A percentile compares a stretch with the other conserved stretches of the same genome.
These are phyloP conservation scores for Liquidambar formosana DNA, from an alignment of 164 flowering plant species.

Conservation along the genomic window DNA sequence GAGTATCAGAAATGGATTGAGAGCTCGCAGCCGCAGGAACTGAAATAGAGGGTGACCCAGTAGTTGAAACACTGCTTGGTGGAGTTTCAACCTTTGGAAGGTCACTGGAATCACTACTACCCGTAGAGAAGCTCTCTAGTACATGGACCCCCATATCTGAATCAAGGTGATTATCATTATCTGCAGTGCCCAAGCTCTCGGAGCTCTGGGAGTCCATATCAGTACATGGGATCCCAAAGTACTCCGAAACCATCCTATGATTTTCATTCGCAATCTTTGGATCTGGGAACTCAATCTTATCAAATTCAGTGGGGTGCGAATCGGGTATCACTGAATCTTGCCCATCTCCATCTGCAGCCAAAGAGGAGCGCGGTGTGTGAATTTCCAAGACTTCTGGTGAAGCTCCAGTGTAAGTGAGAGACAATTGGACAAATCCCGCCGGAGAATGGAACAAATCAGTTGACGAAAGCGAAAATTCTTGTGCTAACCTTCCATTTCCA, in stretches of 20 bases:
- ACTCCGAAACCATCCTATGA: conserved; percentile 84
- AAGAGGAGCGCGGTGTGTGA: conserved; percentile 25
- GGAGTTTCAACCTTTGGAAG: conserved; percentile 54
- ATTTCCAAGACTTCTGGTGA: conserved; percentile 72
- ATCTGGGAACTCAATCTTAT: conserved; percentile 94
- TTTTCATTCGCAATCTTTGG: conserved; percentile 76
- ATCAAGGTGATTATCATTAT: conserved; percentile 33
- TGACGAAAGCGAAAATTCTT: conserved; percentile 89
- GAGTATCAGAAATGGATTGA: conserved; percentile 41
- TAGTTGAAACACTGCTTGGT: conserved; percentile 59
- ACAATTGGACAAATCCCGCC: conserved; percentile 78
- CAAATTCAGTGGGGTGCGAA: conserved; percentile 45
- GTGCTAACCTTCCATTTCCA: conserved; percentile 57
- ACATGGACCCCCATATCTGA: conserved; percentile 28
- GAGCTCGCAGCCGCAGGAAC: conserved; percentile 43
- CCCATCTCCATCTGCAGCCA: conserved; percentile 20
- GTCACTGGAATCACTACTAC: conserved; percentile 27
- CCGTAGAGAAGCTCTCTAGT: conserved; percentile 36
- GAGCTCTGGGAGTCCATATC: conserved; percentile 54
- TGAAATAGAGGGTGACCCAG: conserved; percentile 52
- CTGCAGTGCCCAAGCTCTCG: conserved; percentile 48
- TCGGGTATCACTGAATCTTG: conserved; percentile 35
- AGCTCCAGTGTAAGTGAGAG: conserved; percentile 64
- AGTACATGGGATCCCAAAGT: conserved; percentile 44
- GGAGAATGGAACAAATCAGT: conserved; percentile 97